Percentiles rank a stretch among this genome's conserved stretches.
These are phyloP conservation scores for Trichosporon sp. DNA, from an alignment of 1,284 basidiomycete genomes.

Conservation along the genomic window DNA sequence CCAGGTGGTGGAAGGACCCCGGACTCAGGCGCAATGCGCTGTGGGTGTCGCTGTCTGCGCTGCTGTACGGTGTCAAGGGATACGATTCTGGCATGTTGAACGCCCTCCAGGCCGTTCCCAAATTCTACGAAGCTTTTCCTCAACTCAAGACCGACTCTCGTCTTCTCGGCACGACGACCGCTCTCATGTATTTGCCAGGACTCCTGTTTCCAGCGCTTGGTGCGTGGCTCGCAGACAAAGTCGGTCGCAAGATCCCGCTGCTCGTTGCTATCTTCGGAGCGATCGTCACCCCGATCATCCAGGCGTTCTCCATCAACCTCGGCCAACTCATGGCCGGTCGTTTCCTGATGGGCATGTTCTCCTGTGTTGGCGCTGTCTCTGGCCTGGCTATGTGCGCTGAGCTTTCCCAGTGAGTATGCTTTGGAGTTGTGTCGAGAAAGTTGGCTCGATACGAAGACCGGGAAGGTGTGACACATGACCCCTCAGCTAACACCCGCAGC, in stretches of 20 bases:
- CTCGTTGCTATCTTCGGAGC: constrained; percentile 24
- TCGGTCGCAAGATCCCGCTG: constrained; percentile 28
- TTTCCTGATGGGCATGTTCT: constrained; percentile 25
- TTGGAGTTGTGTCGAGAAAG: not conserved
- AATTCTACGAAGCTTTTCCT: constrained; percentile 13
- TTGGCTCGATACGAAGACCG: not conserved
- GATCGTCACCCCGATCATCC: constrained; percentile 24
- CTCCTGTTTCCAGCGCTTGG: constrained; percentile 17
- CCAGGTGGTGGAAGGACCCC: constrained; percentile 25
- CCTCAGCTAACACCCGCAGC: not conserved
- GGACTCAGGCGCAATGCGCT: constrained; percentile 22
- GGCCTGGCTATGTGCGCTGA: constrained; percentile 26
- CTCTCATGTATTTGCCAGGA: constrained; percentile 23
- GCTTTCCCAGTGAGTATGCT: constrained; percentile 18
- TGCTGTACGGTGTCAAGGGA: constrained; percentile 25
- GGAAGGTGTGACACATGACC: not conserved
- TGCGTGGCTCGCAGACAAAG: constrained; percentile 21
- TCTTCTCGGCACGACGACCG: constrained; percentile 23
- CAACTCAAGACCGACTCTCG: constrained; percentile 17
- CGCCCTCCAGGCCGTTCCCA: constrained; percentile 20
- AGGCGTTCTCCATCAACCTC: constrained; percentile 18
- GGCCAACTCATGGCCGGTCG: constrained; percentile 22
- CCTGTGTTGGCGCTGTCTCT: constrained; percentile 18
- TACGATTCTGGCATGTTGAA: constrained; percentile 24
- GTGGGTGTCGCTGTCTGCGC: constrained; percentile 21